Base-by-base conservation (phyloP, 768 basidiomycete species). In the Mycena amicta region DNA sequence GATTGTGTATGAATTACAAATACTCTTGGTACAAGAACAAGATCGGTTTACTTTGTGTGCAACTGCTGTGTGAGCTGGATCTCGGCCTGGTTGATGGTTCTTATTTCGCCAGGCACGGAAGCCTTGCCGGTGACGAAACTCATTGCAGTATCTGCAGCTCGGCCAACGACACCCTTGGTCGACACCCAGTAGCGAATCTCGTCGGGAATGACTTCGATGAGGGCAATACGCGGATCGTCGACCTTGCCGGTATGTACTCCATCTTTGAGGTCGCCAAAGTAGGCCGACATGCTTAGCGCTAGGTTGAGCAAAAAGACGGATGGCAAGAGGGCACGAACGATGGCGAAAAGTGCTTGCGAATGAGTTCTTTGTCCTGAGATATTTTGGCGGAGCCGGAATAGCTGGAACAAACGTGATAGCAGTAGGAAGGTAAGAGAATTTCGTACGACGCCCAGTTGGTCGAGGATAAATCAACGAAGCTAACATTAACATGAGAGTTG, bases 231-330 rank as follows among this genome's bases (percentile, higher is more conserved):
- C 1, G 93, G 92, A 62, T 96, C 95, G 47, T 80, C 75, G 28
- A 80, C 80, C 65, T 88, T 84, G n/a, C 93, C 94, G 65, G 85
- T 88, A 71, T 95, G 93, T 5, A 89, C 74, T 18, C 90, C 91
- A 62, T 96, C 93, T 29, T 87, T 87, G 54, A 95, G 77, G 68
- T 96, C 89, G 33, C 91, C 92, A 65, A 95, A 95, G 81, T 92
- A 97, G 0, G 87, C 89, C 8, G 81, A 70, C 29, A 83, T 77
- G 2, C 89, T 91, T 49, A 22, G 4, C 13, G 49, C 8, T 1
- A 52, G 1, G 45, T 62, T 64, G 37, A 56, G 41, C 37, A 56
- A 16, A 50, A 13, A 27, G 20, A 13, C 30, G 27, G 27, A 15
- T 22, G 33, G 18, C 58, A 20, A 56, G 47, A 16, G 37, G 11